Percentiles rank a stretch among this genome's conserved stretches.
Evolutionary conservation across 2,329 filamentous ascomycete species (phyloP).

Genomic region (Monilinia fructigena): DNA sequence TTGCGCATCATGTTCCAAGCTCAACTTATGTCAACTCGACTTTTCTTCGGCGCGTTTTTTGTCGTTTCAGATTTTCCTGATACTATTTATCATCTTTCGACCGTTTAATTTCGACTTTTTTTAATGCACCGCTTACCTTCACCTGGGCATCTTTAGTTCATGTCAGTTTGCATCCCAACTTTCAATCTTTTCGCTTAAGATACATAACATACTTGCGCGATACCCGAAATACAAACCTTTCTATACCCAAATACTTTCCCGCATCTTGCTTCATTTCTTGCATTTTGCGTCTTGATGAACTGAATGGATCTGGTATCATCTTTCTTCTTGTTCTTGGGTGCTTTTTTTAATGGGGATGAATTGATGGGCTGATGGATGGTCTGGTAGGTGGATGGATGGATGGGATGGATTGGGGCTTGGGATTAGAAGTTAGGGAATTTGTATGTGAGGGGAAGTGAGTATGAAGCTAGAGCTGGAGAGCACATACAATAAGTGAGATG

Average conservation of each 20-base stretch:
- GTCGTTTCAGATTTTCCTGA: background rate
- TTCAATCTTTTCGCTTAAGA: constrained; percentile 8
- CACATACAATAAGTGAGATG: background rate
- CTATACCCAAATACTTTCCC: constrained; percentile 13
- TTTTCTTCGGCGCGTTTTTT: background rate
- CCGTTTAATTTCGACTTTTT: constrained; percentile 18
- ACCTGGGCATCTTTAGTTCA: constrained; percentile 2
- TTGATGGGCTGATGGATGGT: constrained; percentile 17
- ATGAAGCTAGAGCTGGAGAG: background rate
- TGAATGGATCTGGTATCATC: constrained; percentile 22
- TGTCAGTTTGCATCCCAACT: background rate
- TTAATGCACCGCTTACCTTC: background rate
- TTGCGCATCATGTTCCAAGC: constrained; percentile 10
- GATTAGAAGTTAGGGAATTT: constrained; percentile 2
- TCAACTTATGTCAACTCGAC: background rate
- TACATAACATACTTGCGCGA: constrained; percentile 2
- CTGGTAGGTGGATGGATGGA: constrained; percentile 12
- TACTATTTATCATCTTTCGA: constrained; percentile 9
- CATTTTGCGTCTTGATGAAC: constrained; percentile 14
- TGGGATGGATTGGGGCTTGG: background rate
- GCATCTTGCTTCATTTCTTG: constrained; percentile 12
- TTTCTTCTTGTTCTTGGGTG: background rate
- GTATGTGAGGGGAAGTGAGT: constrained; percentile 6
- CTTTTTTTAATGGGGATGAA: constrained; percentile 15
- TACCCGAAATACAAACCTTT: constrained; percentile 16